phyloP scores from a whole-genome alignment of 2,329 filamentous ascomycete genomes.

The Dendryphion nanum region DNA sequence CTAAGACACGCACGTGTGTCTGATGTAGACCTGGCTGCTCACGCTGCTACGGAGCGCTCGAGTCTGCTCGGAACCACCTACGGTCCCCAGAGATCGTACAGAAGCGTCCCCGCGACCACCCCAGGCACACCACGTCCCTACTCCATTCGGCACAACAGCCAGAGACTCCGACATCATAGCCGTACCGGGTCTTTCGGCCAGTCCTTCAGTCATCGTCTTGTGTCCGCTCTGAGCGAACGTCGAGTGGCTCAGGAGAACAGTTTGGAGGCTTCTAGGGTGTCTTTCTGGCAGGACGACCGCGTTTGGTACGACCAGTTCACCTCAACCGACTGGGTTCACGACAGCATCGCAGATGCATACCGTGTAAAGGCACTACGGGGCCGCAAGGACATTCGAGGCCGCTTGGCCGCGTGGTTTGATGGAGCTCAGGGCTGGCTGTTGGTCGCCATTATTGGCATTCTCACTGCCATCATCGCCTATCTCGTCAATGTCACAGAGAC shows the following conservation, averaged over 20 bases:
- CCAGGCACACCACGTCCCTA: conserved; percentile 44
- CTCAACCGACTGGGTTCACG: conserved; percentile 96
- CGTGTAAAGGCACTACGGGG: conserved; percentile 79
- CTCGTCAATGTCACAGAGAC: conserved; percentile 84
- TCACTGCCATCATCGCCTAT: conserved; percentile 85
- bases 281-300: conserved; percentile 74
- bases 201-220: conserved; percentile 50
- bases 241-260: conserved; percentile 48
- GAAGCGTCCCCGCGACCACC: conserved; percentile 39
- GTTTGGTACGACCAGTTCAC: conserved; percentile 99
- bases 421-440: conserved; percentile 92
- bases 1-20: conserved; percentile 32
- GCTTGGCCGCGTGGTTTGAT: conserved; percentile 73
- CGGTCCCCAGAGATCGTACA: conserved; percentile 40
- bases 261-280: conserved; percentile 63
- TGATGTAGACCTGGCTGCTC: conserved; percentile 31
- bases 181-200: conserved; percentile 33
- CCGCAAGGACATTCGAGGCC: conserved; percentile 82
- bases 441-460: conserved; percentile 81
- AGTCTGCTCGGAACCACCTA: conserved; percentile 45
- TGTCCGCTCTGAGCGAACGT: conserved; percentile 58
- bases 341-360: conserved; percentile 91
- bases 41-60: conserved; percentile 47
- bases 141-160: conserved; percentile 38
- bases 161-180: conserved; percentile 28